A percentile compares a stretch with the other conserved stretches of the same genome.
These are phyloP conservation scores for Diaporthe velutina DNA, from an alignment of 2,329 filamentous ascomycete genomes.

Conservation along the genomic window DNA sequence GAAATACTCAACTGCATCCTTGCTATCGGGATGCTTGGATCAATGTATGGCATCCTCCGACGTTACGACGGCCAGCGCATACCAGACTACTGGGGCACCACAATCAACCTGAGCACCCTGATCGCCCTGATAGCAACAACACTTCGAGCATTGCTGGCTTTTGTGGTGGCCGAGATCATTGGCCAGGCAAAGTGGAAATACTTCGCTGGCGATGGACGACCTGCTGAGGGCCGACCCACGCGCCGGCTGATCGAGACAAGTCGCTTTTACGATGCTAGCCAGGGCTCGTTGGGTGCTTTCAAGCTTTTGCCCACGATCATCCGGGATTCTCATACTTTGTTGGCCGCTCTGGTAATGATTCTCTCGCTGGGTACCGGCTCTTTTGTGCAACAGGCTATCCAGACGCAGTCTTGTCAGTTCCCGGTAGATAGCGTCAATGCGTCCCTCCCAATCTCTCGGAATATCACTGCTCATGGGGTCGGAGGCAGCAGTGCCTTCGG, in stretches of 20 bases:
- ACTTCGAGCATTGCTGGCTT: background rate
- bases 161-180: background rate
- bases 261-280: background rate
- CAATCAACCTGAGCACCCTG: background rate
- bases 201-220: background rate
- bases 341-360: background rate
- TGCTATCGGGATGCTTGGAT: background rate
- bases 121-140: background rate
- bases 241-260: background rate
- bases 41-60: background rate
- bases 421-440: too few species aligned
- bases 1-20: background rate
- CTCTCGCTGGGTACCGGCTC: background rate
- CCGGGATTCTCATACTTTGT: background rate
- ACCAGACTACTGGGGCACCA: background rate
- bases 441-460: background rate
- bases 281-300: background rate
- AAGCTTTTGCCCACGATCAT: background rate
- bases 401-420: background rate
- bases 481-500: background rate
- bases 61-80: background rate
- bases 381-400: background rate
- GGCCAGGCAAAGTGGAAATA: conserved; percentile 8
- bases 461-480: background rate
- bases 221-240: background rate